Evolutionary conservation across 306 rosid genomes (phyloP), one percentile per base, ranked within the genome.

Genomic region (Inga laurina): DNA sequence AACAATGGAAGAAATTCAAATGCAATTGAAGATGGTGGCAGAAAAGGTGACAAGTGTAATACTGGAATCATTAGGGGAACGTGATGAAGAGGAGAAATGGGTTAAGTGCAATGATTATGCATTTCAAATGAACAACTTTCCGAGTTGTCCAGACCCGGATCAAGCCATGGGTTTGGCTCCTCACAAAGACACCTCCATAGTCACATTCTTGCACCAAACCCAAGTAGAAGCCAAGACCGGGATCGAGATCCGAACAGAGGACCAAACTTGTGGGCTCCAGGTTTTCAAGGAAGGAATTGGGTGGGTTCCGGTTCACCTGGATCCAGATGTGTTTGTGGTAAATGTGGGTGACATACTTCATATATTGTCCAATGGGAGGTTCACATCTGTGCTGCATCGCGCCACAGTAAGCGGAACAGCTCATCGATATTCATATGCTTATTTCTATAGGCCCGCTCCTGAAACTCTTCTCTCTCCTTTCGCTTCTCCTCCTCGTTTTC

Each of bases 141-240:
- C 98, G 0, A n/a, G 81, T 7, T 93, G 97, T 49, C 98, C 97
- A 0, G 94, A 95, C 1, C 97, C 98, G 0, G 83, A 81, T 41
- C 86, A 91, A 13, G 94, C 92, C 68, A 87, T 93, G 93, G 98
- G 98, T 12, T 69, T 95, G 11, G 97, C 93, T 37, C 93, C 93
- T 0, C 98, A 95, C 82, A 95, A 95, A 0, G 98, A 95, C 94
- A 90, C 98, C 0, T 91, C 90, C 30, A 83, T 93, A 3, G 3
- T 95, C 24, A 95, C 98, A 21, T 51, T 95, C 62, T 81, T 95
- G 70, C 91, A 92, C 75, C 95, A 90, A 72, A 83, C 83, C 49
- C 82, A 85, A 69, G 85, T 15, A 2, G 7, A 52, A 15, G 1
- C 59, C 19, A 15, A 19, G n/a, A 52, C 59, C 9, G 4, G 59